Conservation (phyloP, 345 rosid species). For the Eucalyptus grandis region DNA sequence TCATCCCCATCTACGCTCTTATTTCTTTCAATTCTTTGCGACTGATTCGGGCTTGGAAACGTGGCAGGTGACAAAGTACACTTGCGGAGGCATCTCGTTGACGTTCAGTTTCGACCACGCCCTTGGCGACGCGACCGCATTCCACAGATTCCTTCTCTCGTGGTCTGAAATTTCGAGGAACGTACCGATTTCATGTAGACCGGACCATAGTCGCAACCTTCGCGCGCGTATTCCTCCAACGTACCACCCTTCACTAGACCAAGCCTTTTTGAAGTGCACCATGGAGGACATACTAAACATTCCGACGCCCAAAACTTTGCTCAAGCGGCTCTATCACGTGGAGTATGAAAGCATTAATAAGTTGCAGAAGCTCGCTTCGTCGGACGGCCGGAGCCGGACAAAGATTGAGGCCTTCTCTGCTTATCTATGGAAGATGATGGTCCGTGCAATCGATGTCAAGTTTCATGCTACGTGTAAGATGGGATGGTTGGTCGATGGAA, state of each 20-base stretch:
- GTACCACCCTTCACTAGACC: slow-evolving; percentile 45
- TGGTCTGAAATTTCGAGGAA: slow-evolving; percentile 66
- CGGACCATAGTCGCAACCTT: slow-evolving; percentile 57
- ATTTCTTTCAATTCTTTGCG: neutral
- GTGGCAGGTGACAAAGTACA: slow-evolving; percentile 34
- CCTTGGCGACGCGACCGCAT: slow-evolving; percentile 71
- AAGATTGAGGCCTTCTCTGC: slow-evolving; percentile 90
- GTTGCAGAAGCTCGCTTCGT: slow-evolving; percentile 44
- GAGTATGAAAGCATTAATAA: slow-evolving; percentile 31
- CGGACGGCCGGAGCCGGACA: slow-evolving; percentile 34
- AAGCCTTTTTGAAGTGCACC: slow-evolving; percentile 46
- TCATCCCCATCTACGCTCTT: neutral
- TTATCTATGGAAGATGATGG: slow-evolving; percentile 74
- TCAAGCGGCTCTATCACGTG: slow-evolving; percentile 68
- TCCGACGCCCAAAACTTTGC: slow-evolving; percentile 19
- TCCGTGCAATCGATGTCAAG: slow-evolving; percentile 11
- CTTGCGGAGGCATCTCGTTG: slow-evolving; percentile 59
- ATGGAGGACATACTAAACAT: slow-evolving; percentile 52
- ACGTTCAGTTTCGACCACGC: slow-evolving; percentile 83
- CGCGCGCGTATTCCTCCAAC: slow-evolving; percentile 44
- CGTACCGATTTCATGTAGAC: slow-evolving; percentile 41
- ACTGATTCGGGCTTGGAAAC: neutral
- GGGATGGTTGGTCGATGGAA: slow-evolving; percentile 89
- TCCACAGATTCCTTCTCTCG: slow-evolving; percentile 43
- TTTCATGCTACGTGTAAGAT: slow-evolving; percentile 50